Evolutionary conservation across 768 basidiomycete species (phyloP).

Genomic region (Amanita exitialis): DNA sequence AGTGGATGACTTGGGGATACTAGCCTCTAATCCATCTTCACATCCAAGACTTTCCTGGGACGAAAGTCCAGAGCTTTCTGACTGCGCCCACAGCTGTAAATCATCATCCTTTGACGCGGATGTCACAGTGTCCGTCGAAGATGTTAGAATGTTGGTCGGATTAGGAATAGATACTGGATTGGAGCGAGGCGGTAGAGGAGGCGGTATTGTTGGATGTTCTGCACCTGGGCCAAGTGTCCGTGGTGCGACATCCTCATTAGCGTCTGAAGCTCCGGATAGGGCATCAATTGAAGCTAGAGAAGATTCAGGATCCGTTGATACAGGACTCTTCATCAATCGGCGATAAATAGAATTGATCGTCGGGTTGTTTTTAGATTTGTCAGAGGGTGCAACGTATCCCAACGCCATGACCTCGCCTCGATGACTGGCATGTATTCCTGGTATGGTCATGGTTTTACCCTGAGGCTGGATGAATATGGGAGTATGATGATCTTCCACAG

Average conservation of each 20-base stretch:
- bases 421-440: conserved; percentile 78
- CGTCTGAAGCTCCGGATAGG: conserved; percentile 9
- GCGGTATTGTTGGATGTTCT: conserved; percentile 13
- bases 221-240: conserved; percentile 6
- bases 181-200: conserved; percentile 32
- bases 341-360: conserved; percentile 65
- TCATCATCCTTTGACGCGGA: conserved; percentile 40
- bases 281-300: conserved; percentile 9
- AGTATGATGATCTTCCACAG: conserved; percentile 16
- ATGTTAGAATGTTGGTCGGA: conserved; percentile 8
- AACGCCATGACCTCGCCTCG: conserved; percentile 81
- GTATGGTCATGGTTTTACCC: conserved; percentile 77
- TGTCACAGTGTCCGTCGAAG: conserved; percentile 14
- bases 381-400: conserved; percentile 55
- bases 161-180: conserved; percentile 17
- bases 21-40: not conserved
- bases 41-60: not conserved
- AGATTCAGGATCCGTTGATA: conserved; percentile 12
- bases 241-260: conserved; percentile 18
- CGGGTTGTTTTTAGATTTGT: conserved; percentile 31
- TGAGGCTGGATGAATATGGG: conserved; percentile 72
- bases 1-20: not conserved
- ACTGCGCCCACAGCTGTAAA: conserved; percentile 9
- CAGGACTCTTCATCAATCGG: conserved; percentile 54
- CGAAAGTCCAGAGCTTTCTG: conserved; percentile 1